These are phyloP conservation scores for Trichosporon sp. DNA, from an alignment of 1,284 basidiomycete species.

Conservation along the genomic window DNA sequence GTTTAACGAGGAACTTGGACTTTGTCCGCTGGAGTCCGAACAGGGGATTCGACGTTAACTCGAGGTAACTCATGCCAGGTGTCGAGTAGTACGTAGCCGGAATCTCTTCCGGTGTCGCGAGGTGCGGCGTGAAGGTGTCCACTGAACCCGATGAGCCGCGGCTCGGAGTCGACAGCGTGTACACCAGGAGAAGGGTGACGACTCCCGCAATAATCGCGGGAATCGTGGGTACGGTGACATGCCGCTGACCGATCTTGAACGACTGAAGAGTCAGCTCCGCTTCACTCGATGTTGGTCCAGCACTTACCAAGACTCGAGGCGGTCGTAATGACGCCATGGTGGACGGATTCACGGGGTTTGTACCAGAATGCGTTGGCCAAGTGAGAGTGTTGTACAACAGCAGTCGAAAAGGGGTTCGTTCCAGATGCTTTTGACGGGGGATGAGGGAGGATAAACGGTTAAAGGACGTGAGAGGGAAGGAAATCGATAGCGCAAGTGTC, in stretches of 20 bases:
- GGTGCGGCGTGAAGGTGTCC: not conserved
- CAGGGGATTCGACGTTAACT: not conserved
- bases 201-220: not conserved
- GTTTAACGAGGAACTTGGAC: conserved; percentile 41
- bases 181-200: not conserved
- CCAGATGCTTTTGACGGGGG: not conserved
- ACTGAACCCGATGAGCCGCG: not conserved
- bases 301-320: conserved; percentile 1
- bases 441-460: not conserved
- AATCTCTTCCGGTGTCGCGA: not conserved
- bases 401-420: not conserved
- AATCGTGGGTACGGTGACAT: conserved; percentile 12
- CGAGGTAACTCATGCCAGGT: not conserved
- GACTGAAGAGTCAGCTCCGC: not conserved
- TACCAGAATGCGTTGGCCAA: not conserved
- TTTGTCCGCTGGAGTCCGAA: conserved; percentile 25
- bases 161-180: not conserved
- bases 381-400: not conserved
- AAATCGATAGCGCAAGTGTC: not conserved
- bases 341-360: not conserved
- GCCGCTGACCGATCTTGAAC: conserved; percentile 11
- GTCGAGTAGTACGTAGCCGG: conserved; percentile 1
- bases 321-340: conserved; percentile 11
- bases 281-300: too few species aligned
- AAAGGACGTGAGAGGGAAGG: not conserved